Evolutionary conservation across 2,329 filamentous ascomycete genomes (phyloP), one percentile per base, ranked within the genome.

Genomic region (Aspergillus felis): DNA sequence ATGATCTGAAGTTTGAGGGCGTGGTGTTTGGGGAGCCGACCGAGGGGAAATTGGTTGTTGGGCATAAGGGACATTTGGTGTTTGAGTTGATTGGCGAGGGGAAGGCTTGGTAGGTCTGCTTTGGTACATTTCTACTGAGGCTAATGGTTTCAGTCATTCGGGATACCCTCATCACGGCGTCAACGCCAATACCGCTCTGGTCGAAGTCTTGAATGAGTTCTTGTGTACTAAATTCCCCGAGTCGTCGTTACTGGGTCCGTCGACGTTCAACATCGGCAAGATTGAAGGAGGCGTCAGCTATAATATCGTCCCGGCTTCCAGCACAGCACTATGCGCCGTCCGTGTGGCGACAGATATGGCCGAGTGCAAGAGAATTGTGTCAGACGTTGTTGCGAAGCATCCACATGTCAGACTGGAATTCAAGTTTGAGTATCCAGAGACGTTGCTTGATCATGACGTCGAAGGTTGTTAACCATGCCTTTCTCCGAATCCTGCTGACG

Each of bases 11-110:
- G 6, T 81, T 79, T 68, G 75, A 80, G 22, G 73, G 79, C 8
- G 76, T 82, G 50, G 76, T 75, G 48, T 84, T 84, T 59, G 82
- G 80, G 9, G 82, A 84, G 62, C 82, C 82, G 5, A 84, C 82
- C 0, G 82, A 83, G 62, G 77, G 75, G 35, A 82, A 81, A 61
- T 72, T 84, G 0, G 80, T 78, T 0, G 75, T 77, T 14, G 82
- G 82, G 6, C 82, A 84, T 67, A 84, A 84, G 66, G 82, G 82
- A 0, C 66, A 71, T 48, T 64, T 70, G 6, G 67, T 69, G 20
- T 72, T 73, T 49, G 68, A 73, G 51, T 49, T 74, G 9, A 58
- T 69, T 4, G 67, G 64, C 14, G 60, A 65, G 12, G 72, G 73
- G 2, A 65, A 53, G 35, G 51, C 60, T 7, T 60, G 58, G 58